Evolutionary conservation across 768 basidiomycete species (phyloP), one percentile per base, ranked within the genome.

Genomic region (Auriculariales sp.): DNA sequence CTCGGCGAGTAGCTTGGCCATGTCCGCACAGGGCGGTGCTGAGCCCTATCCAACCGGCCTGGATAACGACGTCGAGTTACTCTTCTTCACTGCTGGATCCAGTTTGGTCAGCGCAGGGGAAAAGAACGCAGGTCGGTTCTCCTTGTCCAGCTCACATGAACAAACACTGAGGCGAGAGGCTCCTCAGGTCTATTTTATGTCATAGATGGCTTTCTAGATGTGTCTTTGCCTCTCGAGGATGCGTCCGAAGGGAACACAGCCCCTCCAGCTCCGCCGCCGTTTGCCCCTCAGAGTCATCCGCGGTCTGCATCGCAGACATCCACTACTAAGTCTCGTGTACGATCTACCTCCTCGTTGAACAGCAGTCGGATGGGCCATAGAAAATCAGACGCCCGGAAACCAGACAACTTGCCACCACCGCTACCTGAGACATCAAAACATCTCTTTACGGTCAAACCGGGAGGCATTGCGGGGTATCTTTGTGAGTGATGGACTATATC

Each of bases 391-490:
- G n/a, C n/a, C n/a, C n/a, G n/a, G n/a, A n/a, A n/a, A n/a, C n/a
- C n/a, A n/a, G n/a, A n/a, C n/a, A n/a, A n/a, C n/a, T n/a, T n/a
- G n/a, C n/a, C n/a, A n/a, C n/a, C n/a, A n/a, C n/a, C n/a, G n/a
- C n/a, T n/a, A n/a, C 58, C 62, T 4, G 66, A 68, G 29, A 61
- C 58, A 46, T 73, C 73, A 55, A 90, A 84, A 59, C 72, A 84
- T 9, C 72, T 99, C 22, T 99, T 95, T 63, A 93, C 90, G 1
- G 89, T 94, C 22, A 95, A 94, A 59, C 88, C 93, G 12, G 95
- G 95, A 50, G 95, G 95, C 0, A 95, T 99, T 53, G 95, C 94
- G 9, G 95, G 95, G 1, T 98, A 98, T 64, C 72, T 99, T 24
- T 83, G 87, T 87, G 55, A 53, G 71, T 54, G 22, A 31, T 17